Conservation (phyloP, 257 asterid genomes). For the Nicotiana undulata region DNA sequence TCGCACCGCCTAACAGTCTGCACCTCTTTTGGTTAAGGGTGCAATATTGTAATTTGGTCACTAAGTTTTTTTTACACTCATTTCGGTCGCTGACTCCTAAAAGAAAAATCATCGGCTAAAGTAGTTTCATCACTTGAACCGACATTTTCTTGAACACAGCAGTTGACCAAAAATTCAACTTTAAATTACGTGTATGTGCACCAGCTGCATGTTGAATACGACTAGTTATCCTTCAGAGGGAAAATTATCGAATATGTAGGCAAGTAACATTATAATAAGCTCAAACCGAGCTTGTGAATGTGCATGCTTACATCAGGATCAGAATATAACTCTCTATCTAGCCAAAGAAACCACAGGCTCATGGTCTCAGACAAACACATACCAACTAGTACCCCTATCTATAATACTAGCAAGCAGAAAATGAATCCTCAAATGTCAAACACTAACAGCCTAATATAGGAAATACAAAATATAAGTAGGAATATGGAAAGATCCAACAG, state of each 20-base stretch:
- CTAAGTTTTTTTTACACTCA: no score
- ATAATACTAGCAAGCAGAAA: background rate
- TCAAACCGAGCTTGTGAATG: background rate
- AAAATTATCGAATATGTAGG: background rate
- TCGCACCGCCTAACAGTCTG: no score
- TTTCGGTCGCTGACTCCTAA: no score
- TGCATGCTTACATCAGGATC: background rate
- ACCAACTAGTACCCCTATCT: background rate
- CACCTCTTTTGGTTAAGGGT: no score
- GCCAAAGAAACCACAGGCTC: background rate
- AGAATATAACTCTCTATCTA: background rate
- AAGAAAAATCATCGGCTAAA: no score
- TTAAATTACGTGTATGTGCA: no score
- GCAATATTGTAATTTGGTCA: no score
- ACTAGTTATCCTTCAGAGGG: no score
- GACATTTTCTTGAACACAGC: no score
- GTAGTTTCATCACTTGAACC: no score
- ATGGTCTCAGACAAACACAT: background rate
- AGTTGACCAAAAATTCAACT: no score
- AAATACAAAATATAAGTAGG: background rate
- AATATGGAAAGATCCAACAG: background rate
- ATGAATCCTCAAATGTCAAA: background rate
- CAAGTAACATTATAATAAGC: background rate
- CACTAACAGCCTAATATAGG: background rate
- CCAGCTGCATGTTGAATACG: no score